phyloP scores from a whole-genome alignment of 768 basidiomycete species.

The Boletellus ananas region DNA sequence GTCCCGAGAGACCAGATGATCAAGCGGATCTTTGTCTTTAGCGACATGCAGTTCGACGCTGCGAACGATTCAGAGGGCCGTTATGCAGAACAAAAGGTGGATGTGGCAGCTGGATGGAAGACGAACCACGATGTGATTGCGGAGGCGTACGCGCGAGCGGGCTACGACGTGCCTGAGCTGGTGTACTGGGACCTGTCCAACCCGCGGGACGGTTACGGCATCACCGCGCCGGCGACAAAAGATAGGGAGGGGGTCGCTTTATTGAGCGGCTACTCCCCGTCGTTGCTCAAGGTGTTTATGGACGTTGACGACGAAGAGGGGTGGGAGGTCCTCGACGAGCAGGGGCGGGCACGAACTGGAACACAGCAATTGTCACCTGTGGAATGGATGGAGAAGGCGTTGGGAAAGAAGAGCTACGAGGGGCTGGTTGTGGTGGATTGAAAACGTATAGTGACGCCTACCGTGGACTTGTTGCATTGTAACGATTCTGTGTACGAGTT shows the following conservation, averaged over 20 bases:
- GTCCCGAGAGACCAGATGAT: conserved; percentile 70
- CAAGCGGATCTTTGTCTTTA: conserved; percentile 71
- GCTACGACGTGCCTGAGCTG: conserved; percentile 70
- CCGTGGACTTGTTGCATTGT: neutral
- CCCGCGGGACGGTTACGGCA: conserved; percentile 9
- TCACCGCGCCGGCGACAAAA: conserved; percentile 46
- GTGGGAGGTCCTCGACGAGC: conserved; percentile 37
- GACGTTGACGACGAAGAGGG: conserved; percentile 41
- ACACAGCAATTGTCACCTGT: conserved; percentile 38
- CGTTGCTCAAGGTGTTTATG: conserved; percentile 72
- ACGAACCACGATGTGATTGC: conserved; percentile 61
- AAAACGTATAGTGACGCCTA: neutral
- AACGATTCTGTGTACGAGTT: too few species aligned
- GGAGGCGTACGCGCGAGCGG: conserved; percentile 51
- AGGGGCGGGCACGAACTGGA: conserved; percentile 17
- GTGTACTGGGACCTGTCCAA: conserved; percentile 65
- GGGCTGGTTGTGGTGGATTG: conserved; percentile 33
- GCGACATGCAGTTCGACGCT: conserved; percentile 74
- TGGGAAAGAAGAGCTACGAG: conserved; percentile 50
- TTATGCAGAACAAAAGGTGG: neutral
- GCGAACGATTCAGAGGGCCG: neutral
- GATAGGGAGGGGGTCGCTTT: conserved; percentile 61
- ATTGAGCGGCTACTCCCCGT: conserved; percentile 65
- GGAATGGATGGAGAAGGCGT: conserved; percentile 45
- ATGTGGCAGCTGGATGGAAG: conserved; percentile 39